phyloP scores from a whole-genome alignment of 2,329 filamentous ascomycete genomes.

The Neospermospora avenae region DNA sequence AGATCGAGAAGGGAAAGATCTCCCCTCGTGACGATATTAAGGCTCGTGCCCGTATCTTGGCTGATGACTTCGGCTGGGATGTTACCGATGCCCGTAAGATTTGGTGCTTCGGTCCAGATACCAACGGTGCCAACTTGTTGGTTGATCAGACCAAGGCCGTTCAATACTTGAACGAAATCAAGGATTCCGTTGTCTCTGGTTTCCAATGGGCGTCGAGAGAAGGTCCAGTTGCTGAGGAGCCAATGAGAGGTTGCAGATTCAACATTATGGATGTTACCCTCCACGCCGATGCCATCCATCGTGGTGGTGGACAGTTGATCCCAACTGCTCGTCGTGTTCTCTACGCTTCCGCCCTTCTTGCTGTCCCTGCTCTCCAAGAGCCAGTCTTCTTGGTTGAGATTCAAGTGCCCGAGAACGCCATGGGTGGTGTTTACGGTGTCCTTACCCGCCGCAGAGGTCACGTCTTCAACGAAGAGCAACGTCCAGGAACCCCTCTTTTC shows the following conservation, averaged over 20 bases:
- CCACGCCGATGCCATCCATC: conserved; percentile 98
- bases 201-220: conserved; percentile 99
- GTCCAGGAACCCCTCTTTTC: conserved; percentile 97
- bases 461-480: conserved; percentile 98
- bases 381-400: conserved; percentile 99
- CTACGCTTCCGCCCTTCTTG: conserved; percentile 88
- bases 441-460: conserved; percentile 97
- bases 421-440: conserved; percentile 99
- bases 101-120: conserved; percentile 99
- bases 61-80: conserved; percentile 98
- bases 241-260: conserved; percentile 95
- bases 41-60: conserved; percentile 90
- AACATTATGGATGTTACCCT: conserved; percentile 99
- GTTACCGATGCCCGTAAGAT: conserved; percentile 99
- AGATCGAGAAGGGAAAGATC: conserved; percentile 92
- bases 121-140: conserved; percentile 94
- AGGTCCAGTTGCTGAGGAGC: conserved; percentile 97
- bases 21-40: conserved; percentile 98
- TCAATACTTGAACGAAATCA: conserved; percentile 99
- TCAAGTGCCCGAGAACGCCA: conserved; percentile 95
- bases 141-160: conserved; percentile 99
- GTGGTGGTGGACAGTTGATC: conserved; percentile 98
- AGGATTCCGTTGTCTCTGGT: conserved; percentile 98
- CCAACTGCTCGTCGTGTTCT: conserved; percentile 96
- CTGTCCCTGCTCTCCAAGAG: conserved; percentile 88